Base-by-base conservation (phyloP, 177 flowering plant species). In the Telopea speciosissima region DNA sequence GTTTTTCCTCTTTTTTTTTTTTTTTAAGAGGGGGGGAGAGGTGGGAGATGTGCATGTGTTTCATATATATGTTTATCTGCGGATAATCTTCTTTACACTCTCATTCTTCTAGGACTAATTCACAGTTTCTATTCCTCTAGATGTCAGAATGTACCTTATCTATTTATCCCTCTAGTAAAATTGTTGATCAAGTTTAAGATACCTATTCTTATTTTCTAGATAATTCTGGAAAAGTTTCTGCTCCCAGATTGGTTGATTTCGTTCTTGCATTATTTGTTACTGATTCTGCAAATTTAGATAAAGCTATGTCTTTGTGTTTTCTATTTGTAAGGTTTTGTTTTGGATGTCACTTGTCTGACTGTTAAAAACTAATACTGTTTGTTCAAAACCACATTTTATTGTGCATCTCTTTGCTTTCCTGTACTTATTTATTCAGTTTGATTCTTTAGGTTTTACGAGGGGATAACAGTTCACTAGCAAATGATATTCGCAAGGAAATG, bases 401-500 rank as follows among this genome's bases (percentile, higher is more conserved):
- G 17, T 40, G 17, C 33, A n/a, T 33, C 7, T 33, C 23, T 26
- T 54, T 25, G 22, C 24, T 19, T 42, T 64, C 7, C 21, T 63
- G 65, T 56, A 24, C 54, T 76, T 25, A 68, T 63, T 31, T 61
- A 24, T 69, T 70, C 21, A 28, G 17, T 77, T 69, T 59, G 14
- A 65, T 63, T 44, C 80, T 65, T 75, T 72, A 95, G 99, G 98
- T 95, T 73, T 73, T 95, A 69, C 87, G 87, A 66, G 99, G 93
- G 45, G 99, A 93, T 83, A 93, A 95, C 77, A 95, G 92, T 77
- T 75, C 81, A 76, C 91, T 93, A 71, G 99, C 99, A 69, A 95
- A 86, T 83, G 98, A 95, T 79, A 95, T 95, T 59, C 90, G 93
- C 68, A 93, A 95, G 81, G 99, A 93, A 84, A 95, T 95, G 91